Conservation (phyloP, 768 basidiomycete genomes). For the Mycena latifolia region DNA sequence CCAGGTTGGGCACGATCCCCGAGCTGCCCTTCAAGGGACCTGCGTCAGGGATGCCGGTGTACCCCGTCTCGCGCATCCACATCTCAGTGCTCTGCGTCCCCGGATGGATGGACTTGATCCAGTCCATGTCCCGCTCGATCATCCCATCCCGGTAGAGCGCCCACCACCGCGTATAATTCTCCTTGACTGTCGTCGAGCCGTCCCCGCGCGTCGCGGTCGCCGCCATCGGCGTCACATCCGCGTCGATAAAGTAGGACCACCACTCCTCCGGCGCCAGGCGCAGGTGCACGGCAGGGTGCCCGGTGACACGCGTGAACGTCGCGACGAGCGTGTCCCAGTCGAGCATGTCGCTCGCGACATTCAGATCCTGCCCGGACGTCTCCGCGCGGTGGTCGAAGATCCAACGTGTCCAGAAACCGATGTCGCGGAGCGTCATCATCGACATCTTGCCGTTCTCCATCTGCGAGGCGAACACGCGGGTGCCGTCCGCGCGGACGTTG, state of each 20-base stretch:
- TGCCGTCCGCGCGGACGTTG: constrained; percentile 41
- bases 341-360: constrained; percentile 41
- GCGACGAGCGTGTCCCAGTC: constrained; percentile 39
- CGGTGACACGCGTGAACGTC: constrained; percentile 53
- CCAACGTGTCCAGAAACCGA: constrained; percentile 42
- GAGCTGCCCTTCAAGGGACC: constrained; percentile 22
- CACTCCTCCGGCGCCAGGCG: constrained; percentile 49
- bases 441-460: constrained; percentile 39
- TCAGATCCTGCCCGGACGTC: constrained; percentile 40
- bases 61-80: constrained; percentile 33
- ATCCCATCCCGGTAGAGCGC: constrained; percentile 57
- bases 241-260: constrained; percentile 44
- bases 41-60: constrained; percentile 16
- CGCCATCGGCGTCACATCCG: constrained; percentile 45
- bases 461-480: constrained; percentile 41
- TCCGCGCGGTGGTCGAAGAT: constrained; percentile 42
- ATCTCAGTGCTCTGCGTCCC: constrained; percentile 24
- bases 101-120: constrained; percentile 56
- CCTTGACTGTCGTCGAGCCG: constrained; percentile 46
- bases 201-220: constrained; percentile 43
- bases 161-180: constrained; percentile 61
- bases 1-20: constrained; percentile 15
- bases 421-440: constrained; percentile 40
- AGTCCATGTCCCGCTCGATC: constrained; percentile 57
- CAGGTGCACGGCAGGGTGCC: constrained; percentile 48